Evolutionary conservation across 1,284 basidiomycete genomes (phyloP).

Genomic region (Sanghuangporus baumii): DNA sequence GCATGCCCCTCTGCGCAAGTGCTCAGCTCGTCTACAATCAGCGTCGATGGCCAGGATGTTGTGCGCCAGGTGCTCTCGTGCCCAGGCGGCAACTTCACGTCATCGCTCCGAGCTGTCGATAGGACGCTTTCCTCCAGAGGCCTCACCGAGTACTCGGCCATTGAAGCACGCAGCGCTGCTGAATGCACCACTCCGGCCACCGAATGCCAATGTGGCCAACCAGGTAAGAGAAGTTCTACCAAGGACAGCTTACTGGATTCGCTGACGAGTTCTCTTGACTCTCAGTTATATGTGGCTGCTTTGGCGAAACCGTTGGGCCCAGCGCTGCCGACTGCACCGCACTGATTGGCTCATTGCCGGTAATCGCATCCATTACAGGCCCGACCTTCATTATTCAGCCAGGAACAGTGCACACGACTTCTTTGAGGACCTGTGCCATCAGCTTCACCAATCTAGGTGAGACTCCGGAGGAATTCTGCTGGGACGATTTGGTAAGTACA

Average conservation of each 20-base stretch:
- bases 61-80: background rate
- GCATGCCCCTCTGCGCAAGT: background rate
- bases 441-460: background rate
- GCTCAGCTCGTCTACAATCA: background rate
- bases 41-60: background rate
- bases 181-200: background rate
- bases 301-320: background rate
- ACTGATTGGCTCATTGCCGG: background rate
- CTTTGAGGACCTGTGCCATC: background rate
- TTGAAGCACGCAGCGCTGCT: background rate
- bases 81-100: background rate
- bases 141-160: background rate
- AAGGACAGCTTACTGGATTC: background rate
- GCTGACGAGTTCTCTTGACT: background rate
- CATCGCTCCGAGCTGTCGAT: background rate
- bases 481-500: background rate
- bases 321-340: background rate
- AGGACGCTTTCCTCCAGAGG: background rate
- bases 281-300: background rate
- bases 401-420: background rate
- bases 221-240: background rate
- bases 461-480: background rate
- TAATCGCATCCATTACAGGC: background rate
- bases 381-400: background rate
- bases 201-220: background rate